Evolutionary conservation across 108 stramenopile species (phyloP).

Genomic region (Fragilariopsis cylindrus): DNA sequence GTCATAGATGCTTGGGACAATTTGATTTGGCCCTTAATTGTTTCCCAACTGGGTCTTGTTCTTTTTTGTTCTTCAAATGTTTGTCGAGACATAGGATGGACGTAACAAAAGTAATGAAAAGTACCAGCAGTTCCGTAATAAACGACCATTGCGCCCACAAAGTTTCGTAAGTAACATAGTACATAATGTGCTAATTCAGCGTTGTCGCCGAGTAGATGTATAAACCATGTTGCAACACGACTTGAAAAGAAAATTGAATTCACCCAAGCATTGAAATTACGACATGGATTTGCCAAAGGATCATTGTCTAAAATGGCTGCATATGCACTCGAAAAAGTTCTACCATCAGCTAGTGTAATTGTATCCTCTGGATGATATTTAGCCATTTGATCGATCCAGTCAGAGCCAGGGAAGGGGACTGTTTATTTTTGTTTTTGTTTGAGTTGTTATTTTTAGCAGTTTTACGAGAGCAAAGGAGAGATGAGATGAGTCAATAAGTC

Average conservation of each 20-base stretch:
- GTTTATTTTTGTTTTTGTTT: constrained; percentile 2
- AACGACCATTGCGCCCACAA: constrained; percentile 54
- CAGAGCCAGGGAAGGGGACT: constrained; percentile 59
- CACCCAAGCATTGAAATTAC: constrained; percentile 67
- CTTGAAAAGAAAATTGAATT: constrained; percentile 58
- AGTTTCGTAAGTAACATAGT: constrained; percentile 69
- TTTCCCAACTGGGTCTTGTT: constrained; percentile 44
- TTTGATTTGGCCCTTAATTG: constrained; percentile 77
- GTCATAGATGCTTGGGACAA: constrained; percentile 71
- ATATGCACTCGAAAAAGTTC: constrained; percentile 46
- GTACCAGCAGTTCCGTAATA: constrained; percentile 63
- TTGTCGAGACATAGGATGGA: constrained; percentile 46
- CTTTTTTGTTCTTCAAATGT: constrained; percentile 46
- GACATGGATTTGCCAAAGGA: constrained; percentile 46
- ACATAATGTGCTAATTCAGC: constrained; percentile 52
- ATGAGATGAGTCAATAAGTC: not conserved
- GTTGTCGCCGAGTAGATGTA: constrained; percentile 25
- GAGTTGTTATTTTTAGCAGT: not conserved
- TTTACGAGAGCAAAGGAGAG: not conserved
- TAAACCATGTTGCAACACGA: constrained; percentile 22
- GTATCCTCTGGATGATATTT: constrained; percentile 11
- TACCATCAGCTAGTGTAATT: constrained; percentile 31
- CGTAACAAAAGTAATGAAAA: constrained; percentile 70
- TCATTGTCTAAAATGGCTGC: constrained; percentile 49
- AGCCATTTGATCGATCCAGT: constrained; percentile 55